Base-by-base conservation (phyloP, 1,139 yeast genomes). In the Hansenula lynferdii region DNA sequence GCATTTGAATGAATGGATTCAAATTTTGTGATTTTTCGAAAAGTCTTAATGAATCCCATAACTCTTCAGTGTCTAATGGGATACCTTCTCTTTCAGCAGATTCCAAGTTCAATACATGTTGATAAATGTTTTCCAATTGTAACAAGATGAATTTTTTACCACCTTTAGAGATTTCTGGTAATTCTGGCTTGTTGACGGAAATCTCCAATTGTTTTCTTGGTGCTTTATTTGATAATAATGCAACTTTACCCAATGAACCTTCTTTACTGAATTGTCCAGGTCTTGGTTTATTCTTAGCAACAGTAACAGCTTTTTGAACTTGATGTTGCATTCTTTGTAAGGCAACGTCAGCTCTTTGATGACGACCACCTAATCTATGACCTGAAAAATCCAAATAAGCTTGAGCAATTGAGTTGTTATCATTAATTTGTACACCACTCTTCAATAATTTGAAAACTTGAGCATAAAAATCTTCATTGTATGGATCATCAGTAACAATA, bases 281-380 rank as follows among this genome's bases (percentile, higher is more conserved):
- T 67, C 81, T 85, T 49, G 95, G 92, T 54, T 80, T 75, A 56
- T 87, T 96, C 58, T 87, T 85, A 28, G 97, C 97, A 38, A 87
- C 94, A 35, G 95, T 85, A 18, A 92, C 97, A 8, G 97, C 97
- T 57, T 85, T 85, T 59, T 90, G 95, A 41, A 94, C 97, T 65
- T 92, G 97, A 58, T 90, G 96, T 67, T 92, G 97, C 97, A 92
- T 90, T 71, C 96, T 81, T 65, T 86, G 96, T 54, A 90, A 72
- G 1, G 97, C 97, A 50, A 90, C 84, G 61, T 87, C 96, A n/a
- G 94, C 92, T 57, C 96, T 73, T 66, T 85, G 81, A 53, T 78
- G 75, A 59, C 95, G 80, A 36, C 96, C 94, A 47, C 96, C 94
- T 43, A 85, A 69, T 64, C 94, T 79, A 59, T 87, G 95, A 35